Conservation (phyloP, 202 grass and related monocot genomes). For the Setaria viridis region DNA sequence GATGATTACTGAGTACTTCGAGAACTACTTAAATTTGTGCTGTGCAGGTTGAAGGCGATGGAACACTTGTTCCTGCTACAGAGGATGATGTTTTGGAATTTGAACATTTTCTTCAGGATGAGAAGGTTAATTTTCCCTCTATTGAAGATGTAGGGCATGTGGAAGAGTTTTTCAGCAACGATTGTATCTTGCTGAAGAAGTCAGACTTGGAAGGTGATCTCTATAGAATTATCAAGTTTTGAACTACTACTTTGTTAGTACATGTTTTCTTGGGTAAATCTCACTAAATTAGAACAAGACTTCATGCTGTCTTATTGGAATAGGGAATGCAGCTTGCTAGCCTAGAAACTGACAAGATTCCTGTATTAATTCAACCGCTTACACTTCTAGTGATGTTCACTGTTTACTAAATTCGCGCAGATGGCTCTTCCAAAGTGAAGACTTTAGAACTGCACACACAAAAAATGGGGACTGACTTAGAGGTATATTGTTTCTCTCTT, state of each 20-base stretch:
- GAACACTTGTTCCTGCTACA: conserved; percentile 92
- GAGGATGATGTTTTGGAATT: conserved; percentile 95
- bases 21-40: conserved; percentile 39
- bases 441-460: conserved; percentile 48
- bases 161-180: conserved; percentile 58
- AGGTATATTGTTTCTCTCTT: conserved; percentile 66
- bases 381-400: conserved; percentile 18
- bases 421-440: conserved; percentile 55
- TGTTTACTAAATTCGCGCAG: conserved; percentile 42
- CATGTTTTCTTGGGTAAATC: conserved; percentile 29
- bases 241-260: conserved; percentile 7
- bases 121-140: conserved; percentile 69
- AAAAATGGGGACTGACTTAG: conserved; percentile 54
- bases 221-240: conserved; percentile 32
- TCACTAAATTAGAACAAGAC: conserved; percentile 35
- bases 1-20: conserved; percentile 32
- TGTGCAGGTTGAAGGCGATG: conserved; percentile 93
- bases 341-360: conserved; percentile 33
- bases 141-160: conserved; percentile 57
- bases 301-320: conserved; percentile 17
- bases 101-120: conserved; percentile 75
- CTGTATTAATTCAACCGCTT: conserved; percentile 32
- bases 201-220: conserved; percentile 78
- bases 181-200: conserved; percentile 56
- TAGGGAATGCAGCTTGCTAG: not conserved